Conservation (phyloP, 805 yeast genomes). For the Schizosaccharomyces cryophilus region DNA sequence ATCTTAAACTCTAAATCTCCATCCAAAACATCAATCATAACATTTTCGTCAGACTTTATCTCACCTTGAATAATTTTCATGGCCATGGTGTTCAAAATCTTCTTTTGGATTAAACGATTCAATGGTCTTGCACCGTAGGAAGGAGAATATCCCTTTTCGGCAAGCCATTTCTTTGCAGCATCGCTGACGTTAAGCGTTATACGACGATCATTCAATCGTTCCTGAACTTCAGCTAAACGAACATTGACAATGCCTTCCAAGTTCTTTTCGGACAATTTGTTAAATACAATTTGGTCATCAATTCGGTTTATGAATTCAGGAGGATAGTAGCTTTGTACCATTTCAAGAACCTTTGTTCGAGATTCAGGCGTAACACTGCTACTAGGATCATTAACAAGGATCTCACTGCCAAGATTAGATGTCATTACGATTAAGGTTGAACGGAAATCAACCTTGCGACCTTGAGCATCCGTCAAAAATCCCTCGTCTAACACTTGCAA, state of each 20-base stretch:
- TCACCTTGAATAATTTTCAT: slow-evolving; percentile 56
- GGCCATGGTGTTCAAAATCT: slow-evolving; percentile 74
- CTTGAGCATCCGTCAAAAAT: slow-evolving; percentile 78
- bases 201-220: slow-evolving; percentile 53
- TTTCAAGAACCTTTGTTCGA: slow-evolving; percentile 35
- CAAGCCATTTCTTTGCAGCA: slow-evolving; percentile 52
- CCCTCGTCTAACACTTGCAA: slow-evolving; percentile 92
- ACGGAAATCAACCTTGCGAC: slow-evolving; percentile 78
- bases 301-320: slow-evolving; percentile 90
- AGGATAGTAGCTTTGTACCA: slow-evolving; percentile 51
- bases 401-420: slow-evolving; percentile 85
- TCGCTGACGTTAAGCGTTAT: slow-evolving; percentile 32
- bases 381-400: slow-evolving; percentile 36
- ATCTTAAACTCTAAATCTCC: slow-evolving; percentile 15
- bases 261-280: slow-evolving; percentile 57
- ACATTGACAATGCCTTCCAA: slow-evolving; percentile 64
- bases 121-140: slow-evolving; percentile 90
- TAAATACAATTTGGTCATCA: slow-evolving; percentile 83
- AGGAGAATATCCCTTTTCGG: slow-evolving; percentile 73
- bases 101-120: slow-evolving; percentile 67
- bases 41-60: slow-evolving; percentile 32
- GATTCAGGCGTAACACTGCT: slow-evolving; percentile 24
- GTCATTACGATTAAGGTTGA: slow-evolving; percentile 93
- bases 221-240: slow-evolving; percentile 57
- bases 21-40: slow-evolving; percentile 24